Percentiles rank a stretch among this genome's conserved stretches.
Conservation (phyloP, 257 asterid genomes). For the Fraxinus quadrangulata region DNA sequence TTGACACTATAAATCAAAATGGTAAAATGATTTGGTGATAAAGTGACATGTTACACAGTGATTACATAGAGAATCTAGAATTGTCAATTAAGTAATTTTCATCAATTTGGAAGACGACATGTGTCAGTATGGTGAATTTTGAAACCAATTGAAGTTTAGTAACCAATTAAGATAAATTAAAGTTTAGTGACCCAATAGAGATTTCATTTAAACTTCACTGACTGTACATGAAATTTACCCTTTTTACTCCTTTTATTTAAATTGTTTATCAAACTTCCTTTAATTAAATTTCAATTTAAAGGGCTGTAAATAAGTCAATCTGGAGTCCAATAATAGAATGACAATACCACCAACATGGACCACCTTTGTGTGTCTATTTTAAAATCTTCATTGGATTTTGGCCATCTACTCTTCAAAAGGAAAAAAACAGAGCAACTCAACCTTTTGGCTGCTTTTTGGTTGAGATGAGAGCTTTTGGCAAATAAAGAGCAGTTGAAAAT, state of each 20-base stretch:
- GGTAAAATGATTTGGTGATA: no score
- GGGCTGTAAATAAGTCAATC: no score
- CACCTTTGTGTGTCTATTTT: background rate
- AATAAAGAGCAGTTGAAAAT: slow-evolving; percentile 11
- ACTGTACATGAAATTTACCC: background rate
- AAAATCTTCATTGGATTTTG: background rate
- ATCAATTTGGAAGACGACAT: no score
- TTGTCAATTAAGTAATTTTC: no score
- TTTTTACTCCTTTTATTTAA: no score
- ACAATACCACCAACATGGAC: background rate
- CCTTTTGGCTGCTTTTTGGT: slow-evolving; percentile 36
- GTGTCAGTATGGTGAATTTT: no score
- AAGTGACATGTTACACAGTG: no score
- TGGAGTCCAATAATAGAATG: background rate
- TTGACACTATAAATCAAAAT: no score
- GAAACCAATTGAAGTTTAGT: no score
- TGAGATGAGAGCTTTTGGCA: slow-evolving; percentile 29
- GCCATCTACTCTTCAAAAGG: slow-evolving; percentile 9
- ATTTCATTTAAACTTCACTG: background rate
- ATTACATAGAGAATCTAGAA: no score
- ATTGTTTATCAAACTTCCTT: background rate
- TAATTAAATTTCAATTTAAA: no score
- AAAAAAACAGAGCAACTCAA: slow-evolving; percentile 6
- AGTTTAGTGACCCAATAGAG: background rate
- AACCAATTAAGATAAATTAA: background rate